Base-by-base conservation (phyloP, 441 rosid genomes). In the Lepidium campestre region DNA sequence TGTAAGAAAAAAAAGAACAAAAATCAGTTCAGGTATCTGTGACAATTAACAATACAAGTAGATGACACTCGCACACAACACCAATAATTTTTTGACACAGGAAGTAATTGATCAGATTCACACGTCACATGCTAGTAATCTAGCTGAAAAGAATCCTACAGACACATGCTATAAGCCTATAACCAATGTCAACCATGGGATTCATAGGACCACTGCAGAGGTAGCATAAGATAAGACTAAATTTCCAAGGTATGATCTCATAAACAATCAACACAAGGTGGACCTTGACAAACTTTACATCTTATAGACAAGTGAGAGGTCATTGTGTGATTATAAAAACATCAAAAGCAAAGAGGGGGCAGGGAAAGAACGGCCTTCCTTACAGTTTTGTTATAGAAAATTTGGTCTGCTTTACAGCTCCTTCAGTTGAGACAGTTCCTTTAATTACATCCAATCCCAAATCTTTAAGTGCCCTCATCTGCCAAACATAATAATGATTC, bases 401-500 rank as follows among this genome's bases (percentile, higher is more conserved):
- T 78, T 73, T 90, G 18, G 91, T 90, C 75, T 87, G 89, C 72
- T 87, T 93, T 65, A 83, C 83, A 4, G 88, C 37, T 76, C 96
- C 98, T 73, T 86, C 82, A 14, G 97, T 89, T 63, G 74, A 25
- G 71, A 93, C 95, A 48, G 83, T 88, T 76, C 96, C 98, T 77
- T 90, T 90, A 4, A 80, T 65, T 8, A 93, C 98, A 83, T 79
- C 91, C 85, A 93, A 80, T 40, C 97, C 97, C 80, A 90, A 80
- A 63, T 79, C 85, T 80, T 87, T 93, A 83, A 93, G 77, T 48
- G 97, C 84, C 58, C 62, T 89, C 89, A 93, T 90, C 98, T 93
- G 85, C 78, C 66, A 67, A 45, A 46, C 17, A 22, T 29, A 47
- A 54, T 0, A 18, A 67, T 13, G 23, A 45, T 29, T 36, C 17